Percentiles rank a stretch among this genome's conserved stretches.
phyloP scores from a whole-genome alignment of 306 rosid genomes.

The Pyrus bretschneideri region DNA sequence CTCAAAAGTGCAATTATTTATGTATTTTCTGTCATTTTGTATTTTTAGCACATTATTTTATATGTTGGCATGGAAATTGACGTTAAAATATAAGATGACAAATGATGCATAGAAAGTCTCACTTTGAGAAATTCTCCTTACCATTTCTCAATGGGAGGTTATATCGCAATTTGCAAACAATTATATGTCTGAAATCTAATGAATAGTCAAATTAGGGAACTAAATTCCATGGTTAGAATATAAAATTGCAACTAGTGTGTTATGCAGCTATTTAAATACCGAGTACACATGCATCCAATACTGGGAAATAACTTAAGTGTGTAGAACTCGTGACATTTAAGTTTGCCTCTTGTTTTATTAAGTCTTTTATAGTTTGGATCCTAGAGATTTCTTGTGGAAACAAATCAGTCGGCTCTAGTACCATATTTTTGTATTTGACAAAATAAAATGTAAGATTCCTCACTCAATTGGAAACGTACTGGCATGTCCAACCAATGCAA shows the following conservation, averaged over 20 bases:
- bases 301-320: too few relatives aligned
- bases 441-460: not conserved
- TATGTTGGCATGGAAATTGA: rapidly evolving
- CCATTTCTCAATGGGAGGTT: too few relatives aligned
- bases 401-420: too few relatives aligned
- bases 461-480: not conserved
- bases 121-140: rapidly evolving
- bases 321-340: too few relatives aligned
- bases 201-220: not conserved
- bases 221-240: not conserved
- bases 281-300: too few relatives aligned
- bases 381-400: not conserved
- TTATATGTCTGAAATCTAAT: not conserved
- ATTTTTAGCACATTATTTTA: too few relatives aligned
- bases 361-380: not conserved
- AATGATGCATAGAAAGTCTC: rapidly evolving
- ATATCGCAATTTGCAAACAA: not conserved
- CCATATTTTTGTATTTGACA: too few relatives aligned
- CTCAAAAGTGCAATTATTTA: too few relatives aligned
- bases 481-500: not conserved
- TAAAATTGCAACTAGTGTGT: too few relatives aligned
- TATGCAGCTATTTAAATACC: too few relatives aligned
- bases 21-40: too few relatives aligned
- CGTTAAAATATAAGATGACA: rapidly evolving
- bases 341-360: not conserved